phyloP scores from a whole-genome alignment of 805 yeast species.

The Wickerhamomyces xylosicus region DNA sequence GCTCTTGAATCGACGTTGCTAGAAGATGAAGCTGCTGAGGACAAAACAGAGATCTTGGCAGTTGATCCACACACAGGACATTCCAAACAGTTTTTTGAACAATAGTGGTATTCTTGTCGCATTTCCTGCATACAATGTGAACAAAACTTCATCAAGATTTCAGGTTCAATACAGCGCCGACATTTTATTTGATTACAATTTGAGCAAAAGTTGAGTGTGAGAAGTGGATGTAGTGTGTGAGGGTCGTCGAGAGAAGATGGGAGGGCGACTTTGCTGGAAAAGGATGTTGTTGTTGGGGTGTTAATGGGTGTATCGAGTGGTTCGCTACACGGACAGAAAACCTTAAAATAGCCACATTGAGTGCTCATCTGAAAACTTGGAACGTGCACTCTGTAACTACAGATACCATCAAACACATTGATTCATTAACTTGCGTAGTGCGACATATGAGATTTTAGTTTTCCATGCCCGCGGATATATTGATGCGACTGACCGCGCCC shows the following conservation, averaged over 20 bases:
- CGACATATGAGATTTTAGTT: not conserved
- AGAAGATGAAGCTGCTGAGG: too few species aligned
- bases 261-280: conserved; percentile 8
- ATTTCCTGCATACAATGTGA: conserved; percentile 18
- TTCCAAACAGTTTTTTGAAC: conserved; percentile 19
- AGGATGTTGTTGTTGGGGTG: conserved; percentile 1
- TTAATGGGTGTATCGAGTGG: conserved; percentile 2
- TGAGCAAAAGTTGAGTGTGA: conserved; percentile 15
- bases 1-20: not conserved
- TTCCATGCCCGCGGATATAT: too few species aligned
- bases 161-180: conserved; percentile 18
- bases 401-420: not conserved
- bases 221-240: conserved; percentile 10
- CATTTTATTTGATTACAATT: conserved; percentile 19
- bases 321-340: conserved; percentile 21
- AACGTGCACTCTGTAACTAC: not conserved
- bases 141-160: conserved; percentile 17
- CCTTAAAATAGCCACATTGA: not conserved
- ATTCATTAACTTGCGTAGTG: not conserved
- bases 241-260: conserved; percentile 14
- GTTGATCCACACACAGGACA: conserved; percentile 15
- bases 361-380: not conserved
- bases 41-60: not conserved
- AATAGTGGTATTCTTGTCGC: conserved; percentile 14
- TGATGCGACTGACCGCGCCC: too few species aligned